Conservation (phyloP, 2,329 filamentous ascomycete genomes). For the Fonsecaea pedrosoi region DNA sequence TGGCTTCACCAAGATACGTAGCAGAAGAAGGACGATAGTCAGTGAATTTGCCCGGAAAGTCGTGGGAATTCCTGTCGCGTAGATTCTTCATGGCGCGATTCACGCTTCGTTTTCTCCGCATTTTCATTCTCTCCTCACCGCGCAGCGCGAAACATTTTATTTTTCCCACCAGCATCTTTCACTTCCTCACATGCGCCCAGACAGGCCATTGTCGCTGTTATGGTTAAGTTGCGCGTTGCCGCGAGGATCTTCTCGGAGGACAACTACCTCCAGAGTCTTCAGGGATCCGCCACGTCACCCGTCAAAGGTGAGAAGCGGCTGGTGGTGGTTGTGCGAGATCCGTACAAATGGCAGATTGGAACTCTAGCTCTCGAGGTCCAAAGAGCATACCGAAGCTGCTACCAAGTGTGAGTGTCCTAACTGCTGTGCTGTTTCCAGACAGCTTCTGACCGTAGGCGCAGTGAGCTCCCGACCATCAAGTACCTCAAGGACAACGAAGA, state of each 20-base stretch:
- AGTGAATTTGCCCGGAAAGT: background rate
- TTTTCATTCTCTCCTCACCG: slow-evolving; percentile 17
- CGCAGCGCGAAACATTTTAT: slow-evolving; percentile 17
- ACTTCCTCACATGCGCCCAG: background rate
- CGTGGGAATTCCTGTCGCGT: background rate
- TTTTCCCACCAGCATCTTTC: slow-evolving; percentile 8
- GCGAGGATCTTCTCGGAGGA: slow-evolving; percentile 39
- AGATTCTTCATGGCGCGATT: background rate
- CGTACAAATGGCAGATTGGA: slow-evolving; percentile 38
- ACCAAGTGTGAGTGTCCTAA: slow-evolving; percentile 34
- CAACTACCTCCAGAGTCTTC: slow-evolving; percentile 31
- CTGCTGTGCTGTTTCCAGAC: no score
- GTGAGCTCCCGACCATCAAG: slow-evolving; percentile 39
- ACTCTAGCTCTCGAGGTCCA: slow-evolving; percentile 37
- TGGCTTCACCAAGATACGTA: background rate
- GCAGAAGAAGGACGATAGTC: background rate
- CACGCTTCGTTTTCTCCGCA: slow-evolving; percentile 20
- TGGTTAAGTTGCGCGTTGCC: slow-evolving; percentile 39
- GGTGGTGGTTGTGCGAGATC: slow-evolving; percentile 36
- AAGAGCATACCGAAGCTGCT: slow-evolving; percentile 37
- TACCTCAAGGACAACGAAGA: slow-evolving; percentile 40
- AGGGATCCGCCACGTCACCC: slow-evolving; percentile 13
- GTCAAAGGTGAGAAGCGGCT: slow-evolving; percentile 34
- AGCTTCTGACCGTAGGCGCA: slow-evolving; percentile 21
- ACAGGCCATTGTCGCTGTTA: slow-evolving; percentile 18